These are phyloP conservation scores for Pestalotiopsis sp. DNA, from an alignment of 2,329 filamentous ascomycete species.

Conservation along the genomic window DNA sequence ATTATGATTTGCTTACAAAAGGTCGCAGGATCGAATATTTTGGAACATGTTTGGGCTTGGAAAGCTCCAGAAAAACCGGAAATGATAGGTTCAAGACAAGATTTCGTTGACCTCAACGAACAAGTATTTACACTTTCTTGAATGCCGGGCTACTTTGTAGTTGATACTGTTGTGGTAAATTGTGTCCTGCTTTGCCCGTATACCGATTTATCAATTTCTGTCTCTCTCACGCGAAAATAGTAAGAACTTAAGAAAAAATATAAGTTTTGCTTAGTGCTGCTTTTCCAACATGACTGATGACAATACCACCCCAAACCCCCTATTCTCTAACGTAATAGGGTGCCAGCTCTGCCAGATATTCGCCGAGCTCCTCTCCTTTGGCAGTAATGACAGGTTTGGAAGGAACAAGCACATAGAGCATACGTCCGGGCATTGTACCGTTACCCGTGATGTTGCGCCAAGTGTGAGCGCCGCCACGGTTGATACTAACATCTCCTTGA, in stretches of 20 bases:
- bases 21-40: slow-evolving; percentile 13
- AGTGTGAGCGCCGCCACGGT: slow-evolving; percentile 14
- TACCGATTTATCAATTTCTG: background rate
- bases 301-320: too few relatives aligned
- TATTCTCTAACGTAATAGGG: background rate
- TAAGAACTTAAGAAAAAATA: too few relatives aligned
- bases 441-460: slow-evolving; percentile 18
- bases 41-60: slow-evolving; percentile 15
- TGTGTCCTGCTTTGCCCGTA: background rate
- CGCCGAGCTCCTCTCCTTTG: slow-evolving; percentile 7
- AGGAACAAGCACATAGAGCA: slow-evolving; percentile 14
- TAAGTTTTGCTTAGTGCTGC: too few relatives aligned
- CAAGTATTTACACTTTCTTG: background rate
- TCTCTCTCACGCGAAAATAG: background rate
- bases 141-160: background rate
- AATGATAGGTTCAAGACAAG: background rate
- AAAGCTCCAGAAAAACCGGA: slow-evolving; percentile 2
- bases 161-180: background rate
- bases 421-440: slow-evolving; percentile 14
- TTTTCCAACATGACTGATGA: too few relatives aligned
- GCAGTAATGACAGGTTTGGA: slow-evolving; percentile 3
- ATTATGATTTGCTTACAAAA: too few relatives aligned
- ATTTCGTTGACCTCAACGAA: background rate
- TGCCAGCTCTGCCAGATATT: slow-evolving; percentile 1
- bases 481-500: slow-evolving; percentile 18